Evolutionary conservation across 2,329 filamentous ascomycete genomes (phyloP).

Genomic region (Triangularia verruculosa): DNA sequence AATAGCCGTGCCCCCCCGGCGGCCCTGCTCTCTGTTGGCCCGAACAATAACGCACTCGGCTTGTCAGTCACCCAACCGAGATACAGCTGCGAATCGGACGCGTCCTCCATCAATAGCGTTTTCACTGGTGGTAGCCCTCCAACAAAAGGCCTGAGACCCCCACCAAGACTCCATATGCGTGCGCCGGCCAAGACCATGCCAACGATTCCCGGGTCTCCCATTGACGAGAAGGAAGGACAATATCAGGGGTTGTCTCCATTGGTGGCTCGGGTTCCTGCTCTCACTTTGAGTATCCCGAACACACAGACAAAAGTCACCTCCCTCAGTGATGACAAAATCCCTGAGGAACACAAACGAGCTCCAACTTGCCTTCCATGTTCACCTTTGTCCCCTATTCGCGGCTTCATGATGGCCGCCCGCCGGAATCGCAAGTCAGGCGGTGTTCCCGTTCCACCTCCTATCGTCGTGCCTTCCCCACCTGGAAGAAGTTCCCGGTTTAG

Average conservation of each 20-base stretch:
- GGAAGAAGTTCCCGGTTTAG: conserved; percentile 5
- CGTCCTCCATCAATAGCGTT: conserved; percentile 13
- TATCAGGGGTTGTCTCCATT: conserved; percentile 24
- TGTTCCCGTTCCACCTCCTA: neutral
- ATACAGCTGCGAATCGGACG: conserved; percentile 23
- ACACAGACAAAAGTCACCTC: neutral
- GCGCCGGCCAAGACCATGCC: conserved; percentile 1
- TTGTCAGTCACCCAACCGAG: conserved; percentile 13
- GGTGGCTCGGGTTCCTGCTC: conserved; percentile 19
- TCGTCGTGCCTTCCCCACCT: neutral
- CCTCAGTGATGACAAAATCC: conserved; percentile 17
- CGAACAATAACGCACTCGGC: neutral
- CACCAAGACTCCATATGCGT: conserved; percentile 14
- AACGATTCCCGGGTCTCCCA: conserved; percentile 15
- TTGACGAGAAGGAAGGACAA: conserved; percentile 9
- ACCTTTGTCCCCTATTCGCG: conserved; percentile 19
- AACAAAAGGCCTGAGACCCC: conserved; percentile 19
- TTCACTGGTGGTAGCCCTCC: conserved; percentile 15
- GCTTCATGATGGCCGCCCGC: conserved; percentile 11
- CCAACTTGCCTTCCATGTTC: conserved; percentile 20
- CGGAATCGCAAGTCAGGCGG: conserved; percentile 5
- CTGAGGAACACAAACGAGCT: conserved; percentile 22
- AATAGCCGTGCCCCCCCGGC: neutral
- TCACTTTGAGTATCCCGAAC: neutral
- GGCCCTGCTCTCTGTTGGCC: neutral